A percentile compares a stretch with the other conserved stretches of the same genome.
These are phyloP conservation scores for Dillenia turbinata DNA, from an alignment of 164 flowering plant genomes.

Conservation along the genomic window DNA sequence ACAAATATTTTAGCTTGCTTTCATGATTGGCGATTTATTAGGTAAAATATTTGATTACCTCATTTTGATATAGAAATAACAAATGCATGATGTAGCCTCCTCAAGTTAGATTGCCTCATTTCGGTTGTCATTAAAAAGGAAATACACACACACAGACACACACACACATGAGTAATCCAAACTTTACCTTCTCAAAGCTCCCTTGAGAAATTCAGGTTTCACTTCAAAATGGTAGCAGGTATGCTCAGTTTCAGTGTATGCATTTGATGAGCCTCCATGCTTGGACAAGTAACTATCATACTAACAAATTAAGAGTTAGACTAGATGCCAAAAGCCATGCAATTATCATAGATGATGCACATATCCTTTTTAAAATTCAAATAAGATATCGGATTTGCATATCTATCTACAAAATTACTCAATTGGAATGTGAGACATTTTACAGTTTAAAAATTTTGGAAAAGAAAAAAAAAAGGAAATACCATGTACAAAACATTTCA, in stretches of 20 bases:
- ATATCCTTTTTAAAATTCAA: not conserved
- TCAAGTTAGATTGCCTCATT: no score
- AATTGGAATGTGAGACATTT: no score
- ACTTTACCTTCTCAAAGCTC: constrained; percentile 76
- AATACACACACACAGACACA: no score
- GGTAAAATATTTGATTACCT: no score
- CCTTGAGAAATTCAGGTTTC: constrained; percentile 77
- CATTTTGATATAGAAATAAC: no score
- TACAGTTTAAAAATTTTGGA: not conserved
- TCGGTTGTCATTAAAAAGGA: no score
- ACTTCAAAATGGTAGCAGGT: constrained; percentile 99
- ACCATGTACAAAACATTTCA: no score
- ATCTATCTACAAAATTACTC: no score
- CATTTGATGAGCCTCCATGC: constrained; percentile 98
- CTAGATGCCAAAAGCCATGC: constrained; percentile 9
- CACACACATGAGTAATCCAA: not conserved
- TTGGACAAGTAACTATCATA: constrained; percentile 98
- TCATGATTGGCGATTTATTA: no score
- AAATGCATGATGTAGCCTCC: no score
- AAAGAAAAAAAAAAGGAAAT: not conserved
- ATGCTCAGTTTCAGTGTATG: constrained; percentile 86
- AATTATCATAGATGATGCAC: not conserved
- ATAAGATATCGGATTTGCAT: no score
- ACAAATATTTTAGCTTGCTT: no score
- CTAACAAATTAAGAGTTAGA: constrained; percentile 46